Evolutionary conservation across 1,284 basidiomycete species (phyloP).

Genomic region (Ceraceosorus bombacis): DNA sequence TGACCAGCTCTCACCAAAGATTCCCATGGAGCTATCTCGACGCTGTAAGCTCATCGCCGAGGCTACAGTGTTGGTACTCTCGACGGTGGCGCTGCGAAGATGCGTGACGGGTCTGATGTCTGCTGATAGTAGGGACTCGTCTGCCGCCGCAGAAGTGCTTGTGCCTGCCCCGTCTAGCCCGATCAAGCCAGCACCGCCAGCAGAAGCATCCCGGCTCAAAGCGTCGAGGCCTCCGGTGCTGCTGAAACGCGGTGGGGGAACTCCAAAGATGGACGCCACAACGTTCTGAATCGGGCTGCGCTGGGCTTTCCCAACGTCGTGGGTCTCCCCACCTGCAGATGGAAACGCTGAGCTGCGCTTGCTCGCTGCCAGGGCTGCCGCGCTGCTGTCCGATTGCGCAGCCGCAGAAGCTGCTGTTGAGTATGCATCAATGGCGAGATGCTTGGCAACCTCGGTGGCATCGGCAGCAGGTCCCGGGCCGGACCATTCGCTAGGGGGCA

Average conservation of each 20-base stretch:
- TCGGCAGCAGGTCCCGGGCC: conserved; percentile 19
- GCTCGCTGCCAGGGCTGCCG: not conserved
- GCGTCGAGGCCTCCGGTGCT: not conserved
- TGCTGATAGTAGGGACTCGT: too few species aligned
- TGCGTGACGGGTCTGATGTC: not conserved
- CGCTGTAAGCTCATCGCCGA: not conserved
- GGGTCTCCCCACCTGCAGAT: too few species aligned
- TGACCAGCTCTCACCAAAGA: conserved; percentile 15
- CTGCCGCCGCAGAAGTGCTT: too few species aligned
- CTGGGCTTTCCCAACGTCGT: too few species aligned
- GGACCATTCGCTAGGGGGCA: conserved; percentile 29
- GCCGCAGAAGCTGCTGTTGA: not conserved
- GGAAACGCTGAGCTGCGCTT: too few species aligned
- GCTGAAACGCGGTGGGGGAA: not conserved
- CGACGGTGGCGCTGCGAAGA: conserved; percentile 4
- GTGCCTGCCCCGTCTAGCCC: too few species aligned
- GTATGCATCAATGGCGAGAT: conserved; percentile 13
- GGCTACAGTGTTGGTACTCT: not conserved
- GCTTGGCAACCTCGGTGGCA: conserved; percentile 25
- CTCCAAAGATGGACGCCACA: not conserved
- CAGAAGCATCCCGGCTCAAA: not conserved
- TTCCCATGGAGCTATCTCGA: conserved; percentile 1
- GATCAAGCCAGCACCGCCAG: not conserved
- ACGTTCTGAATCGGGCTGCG: too few species aligned
- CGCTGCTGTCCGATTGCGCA: not conserved